phyloP scores from a whole-genome alignment of 108 stramenopile species.

The Nitzschia sp. region DNA sequence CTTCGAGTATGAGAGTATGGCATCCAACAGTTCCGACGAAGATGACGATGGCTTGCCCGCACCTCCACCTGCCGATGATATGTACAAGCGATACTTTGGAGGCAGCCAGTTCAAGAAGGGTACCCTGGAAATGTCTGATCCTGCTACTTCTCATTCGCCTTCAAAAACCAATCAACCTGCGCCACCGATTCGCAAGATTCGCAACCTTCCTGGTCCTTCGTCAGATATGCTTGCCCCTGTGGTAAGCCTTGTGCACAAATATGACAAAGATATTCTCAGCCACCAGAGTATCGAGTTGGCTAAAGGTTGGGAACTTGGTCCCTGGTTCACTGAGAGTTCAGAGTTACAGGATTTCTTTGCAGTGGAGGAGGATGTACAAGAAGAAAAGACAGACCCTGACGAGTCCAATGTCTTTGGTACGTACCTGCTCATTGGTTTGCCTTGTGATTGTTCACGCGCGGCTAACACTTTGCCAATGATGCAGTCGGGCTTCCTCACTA shows the following conservation, averaged over 20 bases:
- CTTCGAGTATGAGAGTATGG: slow-evolving; percentile 45
- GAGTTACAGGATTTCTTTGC: neutral
- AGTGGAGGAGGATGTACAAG: neutral
- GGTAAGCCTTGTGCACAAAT: slow-evolving; percentile 45
- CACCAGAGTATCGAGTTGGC: slow-evolving; percentile 60
- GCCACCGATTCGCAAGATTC: slow-evolving; percentile 3
- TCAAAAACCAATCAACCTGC: neutral
- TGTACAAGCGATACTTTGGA: slow-evolving; percentile 46
- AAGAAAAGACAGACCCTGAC: neutral
- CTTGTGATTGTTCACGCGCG: too few relatives aligned
- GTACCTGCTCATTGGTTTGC: too few relatives aligned
- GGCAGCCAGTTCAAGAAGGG: slow-evolving; percentile 25
- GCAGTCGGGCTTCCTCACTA: slow-evolving; percentile 10
- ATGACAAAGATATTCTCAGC: slow-evolving; percentile 43
- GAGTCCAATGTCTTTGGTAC: too few relatives aligned
- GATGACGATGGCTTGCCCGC: slow-evolving; percentile 39
- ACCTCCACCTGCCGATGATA: slow-evolving; percentile 15
- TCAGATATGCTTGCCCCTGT: slow-evolving; percentile 65
- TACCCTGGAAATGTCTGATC: neutral
- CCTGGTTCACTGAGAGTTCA: slow-evolving; percentile 9
- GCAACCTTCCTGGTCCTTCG: slow-evolving; percentile 40
- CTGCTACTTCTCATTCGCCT: neutral
- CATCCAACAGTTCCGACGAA: slow-evolving; percentile 39
- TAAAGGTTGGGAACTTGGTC: slow-evolving; percentile 40
- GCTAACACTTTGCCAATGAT: too few relatives aligned